Evolutionary conservation across 2,329 filamentous ascomycete genomes (phyloP), one percentile per base, ranked within the genome.

Genomic region (Plenodomus tracheiphilus): DNA sequence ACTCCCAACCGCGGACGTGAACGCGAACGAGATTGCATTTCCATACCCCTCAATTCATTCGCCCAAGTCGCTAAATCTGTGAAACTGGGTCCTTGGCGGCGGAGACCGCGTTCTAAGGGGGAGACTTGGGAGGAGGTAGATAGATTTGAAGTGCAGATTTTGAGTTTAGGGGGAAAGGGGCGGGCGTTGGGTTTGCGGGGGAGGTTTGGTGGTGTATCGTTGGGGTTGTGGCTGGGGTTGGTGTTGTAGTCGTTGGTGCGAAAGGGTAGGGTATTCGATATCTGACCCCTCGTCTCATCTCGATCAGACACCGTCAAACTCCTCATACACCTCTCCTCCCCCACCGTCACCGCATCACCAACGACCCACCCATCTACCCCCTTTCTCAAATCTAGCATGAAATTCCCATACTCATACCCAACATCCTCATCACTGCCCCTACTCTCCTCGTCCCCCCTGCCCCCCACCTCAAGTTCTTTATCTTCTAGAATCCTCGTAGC

Each of bases 401-500:
- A 47, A 16, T 53, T 50, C 0, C 37, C 37, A 1, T 53, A 53
- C 6, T 47, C 47, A 4, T 53, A 53, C 22, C 50, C 50, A 15
- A 39, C 22, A 17, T 53, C 47, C 4, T 45, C 47, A 8, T 56
- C 49, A 11, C 41, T 50, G 2, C 37, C 43, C 5, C 39, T 45
- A 4, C n/a, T 28, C 4, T 51, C 50, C 1, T 19, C 39, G 4
- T 47, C 46, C 0, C 21, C 44, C 7, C 46, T 41, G 3, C 30
- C 19, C 13, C 19, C 46, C 3, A 37, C 19, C 1, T 45, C 17
- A 6, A 32, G 19, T 42, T 60, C 49, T 1, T 35, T 39, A n/a
- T 62, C 59, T 17, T 49, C 46, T 2, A 56, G 10, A 0, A 64
- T 56, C n/a, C 46, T 46, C 0, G 41, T 39, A 6, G 50, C 55